Conservation (phyloP, 2,329 filamentous ascomycete genomes). For the Paecilomyces sp. region DNA sequence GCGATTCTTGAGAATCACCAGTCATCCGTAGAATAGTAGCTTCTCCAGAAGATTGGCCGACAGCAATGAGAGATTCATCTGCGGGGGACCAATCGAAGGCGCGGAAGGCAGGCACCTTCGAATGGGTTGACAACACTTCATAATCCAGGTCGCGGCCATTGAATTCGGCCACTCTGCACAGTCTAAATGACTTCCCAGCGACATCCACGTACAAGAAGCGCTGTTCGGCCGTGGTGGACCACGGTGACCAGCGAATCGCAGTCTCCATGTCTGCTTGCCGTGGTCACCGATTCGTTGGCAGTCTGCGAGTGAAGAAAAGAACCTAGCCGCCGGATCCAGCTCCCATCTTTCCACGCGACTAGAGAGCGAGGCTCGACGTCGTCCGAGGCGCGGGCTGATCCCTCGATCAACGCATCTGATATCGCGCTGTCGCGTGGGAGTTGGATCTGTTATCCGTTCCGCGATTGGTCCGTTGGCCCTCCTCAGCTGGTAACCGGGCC, state of each 20-base stretch:
- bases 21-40: conserved; percentile 52
- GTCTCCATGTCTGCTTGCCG: conserved; percentile 43
- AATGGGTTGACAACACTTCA: conserved; percentile 46
- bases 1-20: conserved; percentile 38
- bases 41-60: conserved; percentile 56
- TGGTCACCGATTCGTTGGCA: not conserved
- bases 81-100: conserved; percentile 60
- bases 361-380: not conserved
- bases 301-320: not conserved
- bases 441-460: conserved; percentile 1
- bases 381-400: not conserved
- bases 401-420: not conserved
- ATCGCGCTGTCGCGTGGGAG: not conserved
- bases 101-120: conserved; percentile 53
- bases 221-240: conserved; percentile 45
- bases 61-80: conserved; percentile 51
- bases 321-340: not conserved
- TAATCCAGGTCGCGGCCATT: conserved; percentile 40
- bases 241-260: conserved; percentile 58
- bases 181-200: conserved; percentile 50
- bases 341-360: conserved; percentile 6
- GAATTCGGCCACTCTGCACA: conserved; percentile 45
- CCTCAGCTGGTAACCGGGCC: conserved; percentile 19
- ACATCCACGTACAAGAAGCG: conserved; percentile 58
- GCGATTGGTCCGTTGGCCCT: conserved; percentile 17